A percentile compares a stretch with the other conserved stretches of the same genome.
Conservation (phyloP, 768 basidiomycete genomes). For the Rhizopogon salebrosus region DNA sequence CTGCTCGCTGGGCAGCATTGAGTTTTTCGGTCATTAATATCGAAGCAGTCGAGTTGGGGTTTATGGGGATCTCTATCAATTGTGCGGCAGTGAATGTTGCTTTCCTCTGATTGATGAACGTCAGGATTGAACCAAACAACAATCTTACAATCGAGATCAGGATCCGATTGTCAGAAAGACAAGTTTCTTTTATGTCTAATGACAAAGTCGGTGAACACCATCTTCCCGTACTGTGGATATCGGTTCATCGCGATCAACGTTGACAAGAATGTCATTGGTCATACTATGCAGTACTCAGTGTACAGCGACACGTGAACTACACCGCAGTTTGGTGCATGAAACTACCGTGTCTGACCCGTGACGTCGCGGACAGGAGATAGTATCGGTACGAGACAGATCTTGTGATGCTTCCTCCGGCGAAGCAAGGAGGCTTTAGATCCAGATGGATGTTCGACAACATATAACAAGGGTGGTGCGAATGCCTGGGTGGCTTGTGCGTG, state of each 20-base stretch:
- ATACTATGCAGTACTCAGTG: background rate
- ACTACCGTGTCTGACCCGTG: background rate
- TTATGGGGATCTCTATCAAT: background rate
- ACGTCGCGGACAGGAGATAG: background rate
- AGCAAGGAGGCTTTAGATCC: background rate
- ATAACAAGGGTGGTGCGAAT: background rate
- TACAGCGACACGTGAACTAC: background rate
- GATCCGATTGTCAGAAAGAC: background rate
- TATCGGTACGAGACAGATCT: background rate
- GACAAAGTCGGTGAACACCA: background rate
- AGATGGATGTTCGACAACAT: background rate
- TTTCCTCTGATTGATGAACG: background rate
- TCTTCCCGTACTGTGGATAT: background rate
- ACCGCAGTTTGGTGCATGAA: background rate
- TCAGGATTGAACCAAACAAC: background rate
- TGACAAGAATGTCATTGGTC: background rate
- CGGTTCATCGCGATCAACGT: background rate
- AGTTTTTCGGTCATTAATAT: slow-evolving; percentile 1
- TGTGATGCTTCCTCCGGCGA: background rate
- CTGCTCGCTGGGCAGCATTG: too few species aligned
- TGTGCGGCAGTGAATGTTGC: background rate
- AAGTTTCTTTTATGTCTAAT: background rate
- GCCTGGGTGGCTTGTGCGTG: background rate
- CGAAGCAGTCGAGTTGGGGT: background rate
- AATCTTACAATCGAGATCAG: background rate